Base-by-base conservation (phyloP, 345 rosid genomes). In the Turritis glabra region DNA sequence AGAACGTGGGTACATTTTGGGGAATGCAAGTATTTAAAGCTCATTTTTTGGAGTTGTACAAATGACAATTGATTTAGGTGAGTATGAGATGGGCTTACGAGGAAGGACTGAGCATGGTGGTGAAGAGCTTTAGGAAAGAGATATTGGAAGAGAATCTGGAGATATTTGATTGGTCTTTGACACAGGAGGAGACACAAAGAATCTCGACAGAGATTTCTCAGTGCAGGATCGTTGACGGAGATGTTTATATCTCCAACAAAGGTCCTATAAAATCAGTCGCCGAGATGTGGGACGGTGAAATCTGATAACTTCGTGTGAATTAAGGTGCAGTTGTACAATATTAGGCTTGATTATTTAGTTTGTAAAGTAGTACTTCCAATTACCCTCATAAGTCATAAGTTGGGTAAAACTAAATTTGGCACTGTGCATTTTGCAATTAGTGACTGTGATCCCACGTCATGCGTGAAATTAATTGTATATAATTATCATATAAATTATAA, bases 41-140 rank as follows among this genome's bases (percentile, higher is more conserved):
- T 40, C 17, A 14, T 14, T 5, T 5, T 5, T 5, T 14, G 14
- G 46, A 40, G 46, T 19, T 37, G 25, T 25, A 38, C 5, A 21
- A 40, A 40, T 40, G 41, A 37, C 5, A 11, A 11, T 37, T 32
- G 46, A 5, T 17, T 53, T 82, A 85, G 93, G 75, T 88, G 14
- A 83, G 89, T 67, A 75, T 87, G 56, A 81, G 96, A 79, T 85
- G 92, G 96, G 84, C 77, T 3, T 79, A 79, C 13, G 81, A 87
- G 80, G 82, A 81, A 74, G 90, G 85, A 25, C 81, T 81, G 4
- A 60, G 76, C 23, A 74, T 82, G 74, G 63, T 82, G 47, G 88
- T 83, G 62, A 89, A 89, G 80, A 89, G 90, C 51, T 87, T 87
- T 77, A 83, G 78, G 53, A 66, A 53, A 50, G 82, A 82, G 17